Base-by-base conservation (phyloP, 352 stramenopile genomes). In the Pythium oligandrum region DNA sequence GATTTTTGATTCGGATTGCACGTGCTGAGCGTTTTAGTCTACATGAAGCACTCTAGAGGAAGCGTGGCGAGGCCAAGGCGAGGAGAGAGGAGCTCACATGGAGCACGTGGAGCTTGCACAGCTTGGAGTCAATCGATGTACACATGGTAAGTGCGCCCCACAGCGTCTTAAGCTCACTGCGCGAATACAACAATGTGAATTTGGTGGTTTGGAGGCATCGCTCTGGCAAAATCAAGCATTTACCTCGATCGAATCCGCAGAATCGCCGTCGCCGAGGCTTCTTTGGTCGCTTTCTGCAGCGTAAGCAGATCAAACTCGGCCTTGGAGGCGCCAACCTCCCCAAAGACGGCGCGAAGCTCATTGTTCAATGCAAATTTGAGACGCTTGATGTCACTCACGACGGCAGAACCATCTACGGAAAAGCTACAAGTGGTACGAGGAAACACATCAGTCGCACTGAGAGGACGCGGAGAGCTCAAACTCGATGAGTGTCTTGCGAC, bases 331-430 rank as follows among this genome's bases (percentile, higher is more conserved):
- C 75, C 82, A 1, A 90, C 68, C 12, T 81, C 76, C 10, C 82
- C 82, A 44, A 90, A 90, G 10, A 80, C 74, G 6, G 66, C 71
- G 57, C 83, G 84, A 48, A 88, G 63, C 40, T 75, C 78, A 63
- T 83, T 89, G 64, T 87, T 73, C 45, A 92, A 50, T 26, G 67
- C 65, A 54, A 90, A 89, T 58, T 89, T 88, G 47, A 92, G 63
- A 26, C 65, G 71, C 61, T 88, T 90, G 40, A 70, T 47, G 50
- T 90, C 81, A 40, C 44, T 56, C 42, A 83, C 66, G 8, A 61
- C 58, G 6, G 53, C 43, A 2, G 64, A 17, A 4, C 61, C 70
- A 53, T 86, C 71, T 11, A 88, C 76, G 8, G 72, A 75, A 57
- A 87, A 70, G 40, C 80, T 90, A 46, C 30, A 40, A 17, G 43